Base-by-base conservation (phyloP, 2,329 filamentous ascomycete species). In the Beauveria rudraprayagi region DNA sequence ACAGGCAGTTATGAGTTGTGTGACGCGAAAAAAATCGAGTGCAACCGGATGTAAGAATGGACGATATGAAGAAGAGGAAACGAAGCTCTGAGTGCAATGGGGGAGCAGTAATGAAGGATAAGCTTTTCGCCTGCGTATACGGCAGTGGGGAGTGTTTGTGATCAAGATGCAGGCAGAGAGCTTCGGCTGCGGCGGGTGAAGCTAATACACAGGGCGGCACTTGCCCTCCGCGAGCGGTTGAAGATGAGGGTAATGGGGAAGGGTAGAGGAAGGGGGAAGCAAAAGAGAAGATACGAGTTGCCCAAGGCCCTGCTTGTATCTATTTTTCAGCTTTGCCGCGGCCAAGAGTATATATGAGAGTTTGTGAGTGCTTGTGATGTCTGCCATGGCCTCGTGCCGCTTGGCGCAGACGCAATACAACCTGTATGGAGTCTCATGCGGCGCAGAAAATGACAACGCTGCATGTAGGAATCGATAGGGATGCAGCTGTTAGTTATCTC, bases 361-460 rank as follows among this genome's bases (percentile, higher is more conserved):
- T 14, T 9, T 16, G 43, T 48, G 55, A 30, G 44, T 40, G 43
- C 55, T 56, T 40, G 55, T 57, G 43, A 57, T 58, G 16, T 43
- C 46, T n/a, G 5, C 24, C 34, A 51, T 30, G 56, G 46, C 47
- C 56, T 51, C 56, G 56, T 58, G 56, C 56, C 24, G 34, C 46
- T 58, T 58, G 56, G 56, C 56, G 55, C 28, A 58, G 56, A 51
- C 26, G 56, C 56, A 58, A 41, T 58, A 40, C 56, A 24, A 51
- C 56, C 34, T 58, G 46, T 19, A 22, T 26, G 47, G n/a, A 17
- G 19, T 37, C 37, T 51, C 56, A 58, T 58, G 46, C 55, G 46
- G 17, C 47, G 37, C 34, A 26, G 43, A 22, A 34, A 7, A 41
- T 40, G 55, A 22, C 46, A 28, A 6, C 28, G n/a, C 17, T 58